Evolutionary conservation across 176 grass and related monocot species (phyloP).

Genomic region (Cenchrus americanus): DNA sequence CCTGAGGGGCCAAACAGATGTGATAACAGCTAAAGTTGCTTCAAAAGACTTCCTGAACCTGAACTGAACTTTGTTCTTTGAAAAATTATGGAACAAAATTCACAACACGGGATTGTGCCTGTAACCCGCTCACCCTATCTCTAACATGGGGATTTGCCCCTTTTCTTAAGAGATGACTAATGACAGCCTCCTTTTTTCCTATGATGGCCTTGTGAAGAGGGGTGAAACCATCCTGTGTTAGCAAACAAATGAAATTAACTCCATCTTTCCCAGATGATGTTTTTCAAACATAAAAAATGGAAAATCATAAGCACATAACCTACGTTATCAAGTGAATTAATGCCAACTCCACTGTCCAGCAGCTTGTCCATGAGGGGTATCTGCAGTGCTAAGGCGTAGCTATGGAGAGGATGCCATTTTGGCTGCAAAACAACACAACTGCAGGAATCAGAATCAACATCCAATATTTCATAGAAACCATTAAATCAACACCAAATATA

Average conservation of each 20-base stretch:
- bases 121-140: conserved; percentile 74
- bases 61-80: neutral
- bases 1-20: neutral
- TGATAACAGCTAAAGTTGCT: neutral
- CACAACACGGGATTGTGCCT: neutral
- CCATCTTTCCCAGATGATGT: neutral
- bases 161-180: conserved; percentile 90
- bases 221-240: conserved; percentile 81
- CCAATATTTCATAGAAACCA: neutral
- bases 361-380: conserved; percentile 89
- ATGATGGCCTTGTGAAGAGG: conserved; percentile 83
- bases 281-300: conserved; percentile 1
- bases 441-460: conserved; percentile 20
- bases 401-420: conserved; percentile 89
- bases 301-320: conserved; percentile 13
- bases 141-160: conserved; percentile 82
- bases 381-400: conserved; percentile 64
- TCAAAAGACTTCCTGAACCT: neutral
- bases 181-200: conserved; percentile 94
- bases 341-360: conserved; percentile 65
- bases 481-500: too few species aligned
- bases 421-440: conserved; percentile 57
- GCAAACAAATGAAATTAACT: conserved; percentile 31
- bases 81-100: neutral
- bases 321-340: conserved; percentile 75